Percentiles rank a stretch among this genome's conserved stretches.
These are phyloP conservation scores for Haplographium delicatum DNA, from an alignment of 495 filamentous ascomycete species.

Conservation along the genomic window DNA sequence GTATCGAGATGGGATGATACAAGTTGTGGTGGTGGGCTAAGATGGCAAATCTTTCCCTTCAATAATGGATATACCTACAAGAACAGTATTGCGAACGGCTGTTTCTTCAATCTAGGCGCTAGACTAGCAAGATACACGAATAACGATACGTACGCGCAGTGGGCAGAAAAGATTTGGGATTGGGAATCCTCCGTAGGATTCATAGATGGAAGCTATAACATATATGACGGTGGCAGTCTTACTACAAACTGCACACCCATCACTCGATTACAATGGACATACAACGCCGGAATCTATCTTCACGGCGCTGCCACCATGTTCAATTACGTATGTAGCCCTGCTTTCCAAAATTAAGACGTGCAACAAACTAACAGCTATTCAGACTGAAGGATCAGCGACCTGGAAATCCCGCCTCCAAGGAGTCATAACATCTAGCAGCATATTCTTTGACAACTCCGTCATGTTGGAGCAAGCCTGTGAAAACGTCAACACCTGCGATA, in stretches of 20 bases:
- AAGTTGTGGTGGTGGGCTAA: slow-evolving; percentile 70
- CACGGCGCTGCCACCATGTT: slow-evolving; percentile 68
- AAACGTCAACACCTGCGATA: slow-evolving; percentile 57
- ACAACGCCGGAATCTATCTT: slow-evolving; percentile 64
- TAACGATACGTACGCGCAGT: slow-evolving; percentile 63
- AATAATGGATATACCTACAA: slow-evolving; percentile 72
- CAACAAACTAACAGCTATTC: slow-evolving; percentile 20
- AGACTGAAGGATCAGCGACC: slow-evolving; percentile 42
- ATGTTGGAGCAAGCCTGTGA: slow-evolving; percentile 75
- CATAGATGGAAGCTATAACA: slow-evolving; percentile 42
- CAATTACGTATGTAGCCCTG: slow-evolving; percentile 45
- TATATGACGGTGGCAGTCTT: slow-evolving; percentile 54
- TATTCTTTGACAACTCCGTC: slow-evolving; percentile 51
- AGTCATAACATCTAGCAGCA: slow-evolving; percentile 43
- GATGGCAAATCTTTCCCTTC: slow-evolving; percentile 74
- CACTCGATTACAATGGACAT: slow-evolving; percentile 57
- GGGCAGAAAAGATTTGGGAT: slow-evolving; percentile 65
- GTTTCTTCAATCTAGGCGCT: slow-evolving; percentile 72
- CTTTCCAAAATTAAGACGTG: background rate
- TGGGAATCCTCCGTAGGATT: slow-evolving; percentile 54
- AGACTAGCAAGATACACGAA: slow-evolving; percentile 66
- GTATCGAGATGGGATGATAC: slow-evolving; percentile 57
- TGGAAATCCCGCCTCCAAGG: slow-evolving; percentile 50
- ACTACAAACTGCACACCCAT: slow-evolving; percentile 44
- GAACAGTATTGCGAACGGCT: slow-evolving; percentile 70